Conservation (phyloP, 2,329 filamentous ascomycete species). For the Albifimbria verrucaria region DNA sequence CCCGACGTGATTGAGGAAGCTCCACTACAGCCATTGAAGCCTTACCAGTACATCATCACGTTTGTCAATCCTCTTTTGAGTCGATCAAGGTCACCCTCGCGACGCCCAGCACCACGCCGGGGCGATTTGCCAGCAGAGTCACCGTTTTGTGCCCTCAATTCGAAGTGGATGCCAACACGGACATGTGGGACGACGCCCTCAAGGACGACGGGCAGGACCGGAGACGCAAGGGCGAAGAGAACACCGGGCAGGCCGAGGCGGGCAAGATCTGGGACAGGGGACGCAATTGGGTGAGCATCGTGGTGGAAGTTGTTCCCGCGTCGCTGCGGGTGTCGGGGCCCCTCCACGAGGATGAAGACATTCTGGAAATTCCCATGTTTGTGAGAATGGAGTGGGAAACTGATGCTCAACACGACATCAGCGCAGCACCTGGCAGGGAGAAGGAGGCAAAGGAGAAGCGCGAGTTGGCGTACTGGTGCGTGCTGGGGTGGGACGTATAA, state of each 20-base stretch:
- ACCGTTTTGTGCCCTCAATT: conserved; percentile 94
- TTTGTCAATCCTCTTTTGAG: conserved; percentile 96
- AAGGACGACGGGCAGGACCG: conserved; percentile 46
- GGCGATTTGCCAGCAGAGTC: conserved; percentile 72
- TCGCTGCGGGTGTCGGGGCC: conserved; percentile 34
- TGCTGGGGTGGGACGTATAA: conserved; percentile 85
- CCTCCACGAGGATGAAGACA: conserved; percentile 57
- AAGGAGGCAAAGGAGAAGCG: conserved; percentile 70
- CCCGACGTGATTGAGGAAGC: conserved; percentile 26
- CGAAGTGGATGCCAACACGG: conserved; percentile 89
- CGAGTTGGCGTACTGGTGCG: conserved; percentile 94
- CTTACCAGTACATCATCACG: conserved; percentile 79
- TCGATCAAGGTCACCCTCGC: conserved; percentile 82
- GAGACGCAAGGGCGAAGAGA: conserved; percentile 37
- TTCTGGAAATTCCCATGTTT: conserved; percentile 89
- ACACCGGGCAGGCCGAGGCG: conserved; percentile 63
- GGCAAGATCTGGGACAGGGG: conserved; percentile 97
- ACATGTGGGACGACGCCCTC: conserved; percentile 82
- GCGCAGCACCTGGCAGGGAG: conserved; percentile 47
- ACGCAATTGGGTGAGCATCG: conserved; percentile 91
- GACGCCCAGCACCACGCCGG: conserved; percentile 75
- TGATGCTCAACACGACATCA: conserved; percentile 64
- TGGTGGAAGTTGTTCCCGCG: conserved; percentile 80
- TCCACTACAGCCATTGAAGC: conserved; percentile 53
- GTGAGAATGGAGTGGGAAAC: conserved; percentile 88